A percentile compares a stretch with the other conserved stretches of the same genome.
These are phyloP conservation scores for Adansonia digitata DNA, from an alignment of 345 rosid species.

Conservation along the genomic window DNA sequence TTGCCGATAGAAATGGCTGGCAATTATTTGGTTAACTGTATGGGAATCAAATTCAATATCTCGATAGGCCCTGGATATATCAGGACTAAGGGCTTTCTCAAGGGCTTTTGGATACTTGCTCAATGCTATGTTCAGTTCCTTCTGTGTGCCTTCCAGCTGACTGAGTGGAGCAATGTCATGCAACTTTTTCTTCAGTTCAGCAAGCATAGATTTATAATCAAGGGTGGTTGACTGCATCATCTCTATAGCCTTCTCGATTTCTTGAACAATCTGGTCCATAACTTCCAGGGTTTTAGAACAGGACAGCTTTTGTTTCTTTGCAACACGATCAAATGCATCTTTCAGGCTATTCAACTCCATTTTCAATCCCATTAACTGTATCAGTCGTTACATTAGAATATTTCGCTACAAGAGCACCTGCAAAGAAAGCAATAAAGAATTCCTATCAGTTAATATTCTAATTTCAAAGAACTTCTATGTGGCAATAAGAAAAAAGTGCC, in stretches of 20 bases:
- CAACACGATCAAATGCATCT: conserved; percentile 73
- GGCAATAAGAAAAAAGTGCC: neutral
- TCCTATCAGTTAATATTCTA: conserved; percentile 4
- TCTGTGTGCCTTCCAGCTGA: conserved; percentile 54
- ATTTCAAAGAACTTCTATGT: neutral
- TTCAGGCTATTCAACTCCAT: conserved; percentile 72
- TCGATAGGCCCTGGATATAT: conserved; percentile 63
- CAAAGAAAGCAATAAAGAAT: neutral
- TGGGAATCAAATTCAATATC: conserved; percentile 47
- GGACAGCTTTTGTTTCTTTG: conserved; percentile 67
- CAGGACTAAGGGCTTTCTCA: conserved; percentile 55
- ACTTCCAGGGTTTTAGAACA: conserved; percentile 48
- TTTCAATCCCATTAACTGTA: conserved; percentile 8
- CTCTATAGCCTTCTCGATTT: conserved; percentile 41
- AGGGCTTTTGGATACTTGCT: conserved; percentile 56
- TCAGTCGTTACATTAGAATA: neutral
- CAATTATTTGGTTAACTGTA: conserved; percentile 56
- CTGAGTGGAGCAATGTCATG: conserved; percentile 36
- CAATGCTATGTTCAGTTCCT: conserved; percentile 53
- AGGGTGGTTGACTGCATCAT: conserved; percentile 21
- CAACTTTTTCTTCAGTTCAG: conserved; percentile 40
- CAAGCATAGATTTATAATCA: conserved; percentile 28
- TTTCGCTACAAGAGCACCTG: neutral
- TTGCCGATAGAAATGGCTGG: conserved; percentile 57
- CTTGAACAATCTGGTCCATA: conserved; percentile 42